Evolutionary conservation across 2,329 filamentous ascomycete genomes (phyloP).

Genomic region (Cladophialophora immunda): DNA sequence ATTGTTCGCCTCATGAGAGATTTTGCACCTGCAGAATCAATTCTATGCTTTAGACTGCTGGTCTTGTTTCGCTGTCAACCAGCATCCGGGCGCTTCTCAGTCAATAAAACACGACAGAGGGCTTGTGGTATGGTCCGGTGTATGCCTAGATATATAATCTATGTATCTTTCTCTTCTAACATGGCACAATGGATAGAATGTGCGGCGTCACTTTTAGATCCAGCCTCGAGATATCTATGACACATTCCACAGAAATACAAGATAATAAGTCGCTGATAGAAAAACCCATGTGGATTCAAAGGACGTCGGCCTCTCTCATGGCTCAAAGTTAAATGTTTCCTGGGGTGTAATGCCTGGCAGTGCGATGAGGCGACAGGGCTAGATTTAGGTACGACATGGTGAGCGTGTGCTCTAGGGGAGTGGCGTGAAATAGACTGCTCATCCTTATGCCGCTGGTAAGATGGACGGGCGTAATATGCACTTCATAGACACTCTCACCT

Average conservation of each 20-base stretch:
- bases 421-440: no score
- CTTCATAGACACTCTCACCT: neutral
- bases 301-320: no score
- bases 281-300: neutral
- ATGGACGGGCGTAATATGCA: neutral
- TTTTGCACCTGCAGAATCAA: neutral
- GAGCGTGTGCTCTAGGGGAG: neutral
- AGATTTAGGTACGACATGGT: no score
- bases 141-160: neutral
- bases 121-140: neutral
- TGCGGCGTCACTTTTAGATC: neutral
- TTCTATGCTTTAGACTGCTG: neutral
- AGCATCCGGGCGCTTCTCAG: neutral
- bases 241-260: neutral
- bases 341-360: no score
- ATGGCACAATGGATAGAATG: neutral
- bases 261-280: neutral
- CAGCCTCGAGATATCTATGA: neutral
- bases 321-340: no score
- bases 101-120: neutral
- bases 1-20: neutral
- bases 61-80: neutral
- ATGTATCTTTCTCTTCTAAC: neutral
- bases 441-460: neutral
- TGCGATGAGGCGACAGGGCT: no score